Conservation (phyloP, 345 rosid genomes). For the Balakata baccata region DNA sequence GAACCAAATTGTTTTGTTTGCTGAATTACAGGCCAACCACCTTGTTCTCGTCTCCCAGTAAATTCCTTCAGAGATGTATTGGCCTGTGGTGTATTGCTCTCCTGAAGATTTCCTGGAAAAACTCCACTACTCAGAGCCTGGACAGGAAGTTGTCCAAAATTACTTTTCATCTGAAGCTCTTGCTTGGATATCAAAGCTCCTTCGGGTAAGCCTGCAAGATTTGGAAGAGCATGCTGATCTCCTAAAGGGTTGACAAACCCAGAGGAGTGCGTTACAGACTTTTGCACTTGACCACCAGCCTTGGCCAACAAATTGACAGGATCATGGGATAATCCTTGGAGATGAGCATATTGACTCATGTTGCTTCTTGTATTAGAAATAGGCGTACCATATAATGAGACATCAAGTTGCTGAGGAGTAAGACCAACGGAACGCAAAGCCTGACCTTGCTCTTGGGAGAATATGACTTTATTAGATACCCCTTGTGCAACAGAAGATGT, state of each 20-base stretch:
- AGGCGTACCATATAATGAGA: slow-evolving; percentile 51
- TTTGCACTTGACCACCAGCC: slow-evolving; percentile 41
- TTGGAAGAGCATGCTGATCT: slow-evolving; percentile 32
- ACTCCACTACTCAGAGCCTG: slow-evolving; percentile 37
- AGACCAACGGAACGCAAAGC: slow-evolving; percentile 37
- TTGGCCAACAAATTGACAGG: slow-evolving; percentile 25
- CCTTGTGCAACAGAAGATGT: slow-evolving; percentile 46
- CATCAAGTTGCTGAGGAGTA: slow-evolving; percentile 49
- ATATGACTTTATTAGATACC: slow-evolving; percentile 30
- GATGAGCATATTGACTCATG: slow-evolving; percentile 16
- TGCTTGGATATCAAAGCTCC: slow-evolving; percentile 14
- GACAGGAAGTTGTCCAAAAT: slow-evolving; percentile 34
- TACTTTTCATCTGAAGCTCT: slow-evolving; percentile 42
- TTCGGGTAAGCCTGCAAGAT: slow-evolving; percentile 25
- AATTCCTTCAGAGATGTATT: slow-evolving; percentile 33
- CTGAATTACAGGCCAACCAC: slow-evolving; percentile 38
- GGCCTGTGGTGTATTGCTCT: slow-evolving; percentile 28
- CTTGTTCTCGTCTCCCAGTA: slow-evolving; percentile 44
- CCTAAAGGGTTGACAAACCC: slow-evolving; percentile 29
- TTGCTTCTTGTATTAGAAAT: slow-evolving; percentile 41
- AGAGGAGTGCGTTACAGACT: slow-evolving; percentile 35
- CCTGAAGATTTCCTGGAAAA: slow-evolving; percentile 31
- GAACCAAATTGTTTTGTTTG: slow-evolving; percentile 31
- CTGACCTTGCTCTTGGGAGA: slow-evolving; percentile 43
- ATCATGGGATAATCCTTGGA: slow-evolving; percentile 23